Base-by-base conservation (phyloP, 306 rosid genomes). In the Quillaja saponaria region DNA sequence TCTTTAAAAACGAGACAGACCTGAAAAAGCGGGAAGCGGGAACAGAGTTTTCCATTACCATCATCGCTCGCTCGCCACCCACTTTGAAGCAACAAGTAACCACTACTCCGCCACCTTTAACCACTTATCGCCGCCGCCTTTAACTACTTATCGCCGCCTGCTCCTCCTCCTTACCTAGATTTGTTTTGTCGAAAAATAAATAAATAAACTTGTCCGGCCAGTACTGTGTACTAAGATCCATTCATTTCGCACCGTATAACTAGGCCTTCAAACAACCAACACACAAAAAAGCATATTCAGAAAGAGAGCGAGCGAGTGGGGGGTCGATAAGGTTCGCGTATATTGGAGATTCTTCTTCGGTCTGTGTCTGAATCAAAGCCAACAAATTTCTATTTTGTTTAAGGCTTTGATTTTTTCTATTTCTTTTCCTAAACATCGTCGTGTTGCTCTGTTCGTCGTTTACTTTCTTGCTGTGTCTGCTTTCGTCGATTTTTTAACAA, bases 11-110 rank as follows among this genome's bases (percentile, higher is more conserved):
- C 55, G 49, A 63, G 61, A 5, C 17, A 34, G 11, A 7, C 47
- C 79, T 67, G 41, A 34, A 44, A 49, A 76, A 80, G 69, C 82
- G 79, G 79, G 74, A 79, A 71, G 74, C 49, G 2, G 19, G 12
- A 28, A 25, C 51, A 61, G 34, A 34, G 34, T 34, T 11, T 47
- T 1, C 49, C 34, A n/a, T 17, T 20, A 35, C 49, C 65, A 45
- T 16, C 66, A 39, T 8, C 39, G 10, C 10, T 53, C 58, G 8
- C 41, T 25, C 7, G 20, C 41, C 17, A 4, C 18, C 13, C 58
- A 12, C 34, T 50, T 45, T 17, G n/a, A n/a, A 7, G 16, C 21
- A 34, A 6, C 14, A 3, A 13, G 7, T 4, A 5, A 13, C 51
- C 45, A 13, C 20, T 47, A n/a, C 46, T 53, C 62, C 58, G 61